phyloP scores from a whole-genome alignment of 1,139 yeast genomes.

The Blastobotrys malaysiensis region DNA sequence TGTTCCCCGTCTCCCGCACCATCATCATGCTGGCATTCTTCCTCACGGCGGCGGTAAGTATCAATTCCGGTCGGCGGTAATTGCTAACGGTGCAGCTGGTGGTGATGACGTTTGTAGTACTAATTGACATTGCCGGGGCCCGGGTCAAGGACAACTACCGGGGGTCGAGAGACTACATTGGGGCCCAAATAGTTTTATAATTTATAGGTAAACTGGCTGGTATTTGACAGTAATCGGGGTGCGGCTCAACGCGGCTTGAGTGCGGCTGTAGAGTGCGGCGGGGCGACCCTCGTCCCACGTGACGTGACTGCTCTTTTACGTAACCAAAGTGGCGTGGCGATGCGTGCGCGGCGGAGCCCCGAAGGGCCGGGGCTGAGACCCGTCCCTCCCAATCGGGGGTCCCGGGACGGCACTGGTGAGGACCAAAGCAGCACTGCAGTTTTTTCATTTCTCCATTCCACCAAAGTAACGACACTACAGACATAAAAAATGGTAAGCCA shows the following conservation, averaged over 20 bases:
- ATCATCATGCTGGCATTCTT: constrained; percentile 35
- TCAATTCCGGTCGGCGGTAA: background rate
- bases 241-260: too few species aligned
- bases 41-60: constrained; percentile 28
- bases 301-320: background rate
- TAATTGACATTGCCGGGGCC: constrained; percentile 8
- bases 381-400: background rate
- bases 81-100: constrained; percentile 9
- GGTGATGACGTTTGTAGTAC: constrained; percentile 16
- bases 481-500: constrained; percentile 3
- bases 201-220: too few species aligned
- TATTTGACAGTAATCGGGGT: too few species aligned
- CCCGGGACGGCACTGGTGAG: background rate
- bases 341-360: background rate
- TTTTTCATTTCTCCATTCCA: background rate
- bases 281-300: too few species aligned
- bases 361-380: background rate
- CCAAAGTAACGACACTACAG: constrained; percentile 1
- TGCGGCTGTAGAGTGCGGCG: too few species aligned
- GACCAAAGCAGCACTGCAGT: background rate
- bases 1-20: constrained; percentile 47
- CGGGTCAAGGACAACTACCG: background rate
- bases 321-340: background rate
- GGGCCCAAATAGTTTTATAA: background rate
- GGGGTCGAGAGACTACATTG: background rate